Percentiles rank a stretch among this genome's conserved stretches.
phyloP scores from a whole-genome alignment of 768 basidiomycete genomes.

The Suillus spraguei region DNA sequence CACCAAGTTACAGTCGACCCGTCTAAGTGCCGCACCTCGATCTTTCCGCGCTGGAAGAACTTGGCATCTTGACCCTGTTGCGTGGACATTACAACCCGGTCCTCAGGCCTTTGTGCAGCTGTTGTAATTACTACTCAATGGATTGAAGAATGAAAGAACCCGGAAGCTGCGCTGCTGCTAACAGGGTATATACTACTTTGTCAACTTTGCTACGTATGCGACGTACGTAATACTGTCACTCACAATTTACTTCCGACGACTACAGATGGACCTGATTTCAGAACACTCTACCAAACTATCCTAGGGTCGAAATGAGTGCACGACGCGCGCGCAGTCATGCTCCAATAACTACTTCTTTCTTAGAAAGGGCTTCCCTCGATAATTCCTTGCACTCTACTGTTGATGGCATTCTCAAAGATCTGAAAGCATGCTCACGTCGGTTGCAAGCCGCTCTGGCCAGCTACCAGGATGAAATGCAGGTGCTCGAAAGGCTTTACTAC shows the following conservation, averaged over 20 bases:
- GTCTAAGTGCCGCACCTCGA: slow-evolving; percentile 60
- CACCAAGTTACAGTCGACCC: slow-evolving; percentile 14
- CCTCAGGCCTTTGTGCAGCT: background rate
- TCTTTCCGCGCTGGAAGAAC: slow-evolving; percentile 91
- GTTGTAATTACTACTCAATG: background rate
- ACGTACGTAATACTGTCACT: slow-evolving; percentile 11
- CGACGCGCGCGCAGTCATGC: slow-evolving; percentile 12
- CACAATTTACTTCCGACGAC: slow-evolving; percentile 11
- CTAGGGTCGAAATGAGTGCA: slow-evolving; percentile 13
- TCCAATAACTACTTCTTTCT: slow-evolving; percentile 15
- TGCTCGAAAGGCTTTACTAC: slow-evolving; percentile 72
- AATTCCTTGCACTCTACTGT: slow-evolving; percentile 40
- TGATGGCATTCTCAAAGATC: slow-evolving; percentile 60
- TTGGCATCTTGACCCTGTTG: slow-evolving; percentile 86
- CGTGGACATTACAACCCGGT: slow-evolving; percentile 37
- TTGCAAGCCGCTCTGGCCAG: slow-evolving; percentile 45
- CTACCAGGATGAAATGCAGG: slow-evolving; percentile 49
- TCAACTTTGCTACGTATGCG: background rate
- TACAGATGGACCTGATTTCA: background rate
- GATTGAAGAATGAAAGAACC: background rate
- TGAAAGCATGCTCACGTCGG: slow-evolving; percentile 57
- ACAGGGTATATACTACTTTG: background rate
- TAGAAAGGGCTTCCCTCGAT: slow-evolving; percentile 22
- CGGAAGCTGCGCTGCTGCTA: background rate
- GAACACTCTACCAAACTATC: background rate